Percentiles rank a stretch among this genome's conserved stretches.
phyloP scores from a whole-genome alignment of 306 rosid genomes.

The cucumber (Cucumis sativus) region DNA sequence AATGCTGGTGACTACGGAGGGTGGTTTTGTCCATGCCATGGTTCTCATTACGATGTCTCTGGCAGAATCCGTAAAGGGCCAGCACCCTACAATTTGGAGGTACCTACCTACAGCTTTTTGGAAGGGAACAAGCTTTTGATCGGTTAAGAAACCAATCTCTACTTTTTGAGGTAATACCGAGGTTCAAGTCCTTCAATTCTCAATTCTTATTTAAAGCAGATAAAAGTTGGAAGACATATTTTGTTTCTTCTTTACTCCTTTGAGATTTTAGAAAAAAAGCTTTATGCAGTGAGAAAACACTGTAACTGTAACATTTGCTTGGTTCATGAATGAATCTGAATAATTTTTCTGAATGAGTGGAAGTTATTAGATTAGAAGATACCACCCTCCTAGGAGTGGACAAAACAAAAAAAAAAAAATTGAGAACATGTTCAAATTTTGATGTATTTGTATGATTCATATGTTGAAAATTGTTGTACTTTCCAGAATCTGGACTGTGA shows the following conservation, averaged over 20 bases:
- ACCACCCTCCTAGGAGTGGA: background rate
- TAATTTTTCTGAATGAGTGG: background rate
- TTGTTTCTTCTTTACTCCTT: constrained; percentile 15
- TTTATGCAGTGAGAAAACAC: background rate
- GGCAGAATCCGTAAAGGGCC: constrained; percentile 86
- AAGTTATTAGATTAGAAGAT: background rate
- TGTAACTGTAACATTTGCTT: background rate
- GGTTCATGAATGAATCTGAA: background rate
- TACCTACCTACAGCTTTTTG: constrained; percentile 66
- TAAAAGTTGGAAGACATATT: constrained; percentile 26
- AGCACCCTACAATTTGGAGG: constrained; percentile 84
- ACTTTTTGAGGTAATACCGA: constrained; percentile 2
- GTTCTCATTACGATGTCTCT: constrained; percentile 74
- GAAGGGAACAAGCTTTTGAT: constrained; percentile 55
- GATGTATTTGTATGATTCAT: constrained; percentile 2
- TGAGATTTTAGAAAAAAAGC: constrained; percentile 1
- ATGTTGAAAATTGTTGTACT: background rate
- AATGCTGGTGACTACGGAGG: constrained; percentile 87
- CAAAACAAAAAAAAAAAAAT: background rate
- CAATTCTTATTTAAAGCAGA: constrained; percentile 12
- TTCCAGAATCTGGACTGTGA: background rate
- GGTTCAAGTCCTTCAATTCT: background rate
- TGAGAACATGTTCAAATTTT: background rate
- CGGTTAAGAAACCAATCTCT: constrained; percentile 33
- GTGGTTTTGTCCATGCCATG: constrained; percentile 93